Evolutionary conservation across 305 asterid species (phyloP), one percentile per base, ranked within the genome.

Genomic region (Lippia alba): DNA sequence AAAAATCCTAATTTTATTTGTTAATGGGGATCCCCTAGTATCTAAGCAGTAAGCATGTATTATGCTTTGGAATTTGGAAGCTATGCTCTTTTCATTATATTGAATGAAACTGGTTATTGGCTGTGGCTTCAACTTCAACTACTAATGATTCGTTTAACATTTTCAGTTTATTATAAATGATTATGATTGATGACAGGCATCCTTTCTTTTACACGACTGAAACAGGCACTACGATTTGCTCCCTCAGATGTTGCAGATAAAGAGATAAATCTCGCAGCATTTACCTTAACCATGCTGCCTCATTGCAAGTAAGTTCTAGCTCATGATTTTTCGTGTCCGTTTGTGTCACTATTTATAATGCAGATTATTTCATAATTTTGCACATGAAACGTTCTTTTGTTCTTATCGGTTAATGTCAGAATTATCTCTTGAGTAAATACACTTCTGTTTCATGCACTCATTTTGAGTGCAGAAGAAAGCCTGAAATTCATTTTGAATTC

Each of bases 201-300:
- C 64, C 79, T 72, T 45, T 61, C 58, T 48, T 50, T 61, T 57
- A 57, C 53, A 65, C 69, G 80, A 20, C 76, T 74, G 58, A 65
- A 70, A 64, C 84, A 90, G 99, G 97, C 97, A 64, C 74, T 94
- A 76, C 88, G 92, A 14, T 68, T 76, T 81, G 89, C 97, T 78
- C 97, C 94, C 24, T 60, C 76, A 62, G 86, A 81, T 78, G 87
- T 66, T 49, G 83, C 83, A 72, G 96, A 85, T 60, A 58, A 64
- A 67, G 91, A 56, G 76, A 87, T 80, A 76, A 86, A 78, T 76
- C 80, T 84, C 63, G 83, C 85, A 36, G 89, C 94, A 2, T 77
- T 40, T 90, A 91, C 79, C 86, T 87, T 77, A 94, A 94, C 80
- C 99, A 97, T 46, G 96, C 97, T 67, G 79, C 92, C 61, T 61